phyloP scores from a whole-genome alignment of 257 asterid species.

The Capsicum rhomboideum region DNA sequence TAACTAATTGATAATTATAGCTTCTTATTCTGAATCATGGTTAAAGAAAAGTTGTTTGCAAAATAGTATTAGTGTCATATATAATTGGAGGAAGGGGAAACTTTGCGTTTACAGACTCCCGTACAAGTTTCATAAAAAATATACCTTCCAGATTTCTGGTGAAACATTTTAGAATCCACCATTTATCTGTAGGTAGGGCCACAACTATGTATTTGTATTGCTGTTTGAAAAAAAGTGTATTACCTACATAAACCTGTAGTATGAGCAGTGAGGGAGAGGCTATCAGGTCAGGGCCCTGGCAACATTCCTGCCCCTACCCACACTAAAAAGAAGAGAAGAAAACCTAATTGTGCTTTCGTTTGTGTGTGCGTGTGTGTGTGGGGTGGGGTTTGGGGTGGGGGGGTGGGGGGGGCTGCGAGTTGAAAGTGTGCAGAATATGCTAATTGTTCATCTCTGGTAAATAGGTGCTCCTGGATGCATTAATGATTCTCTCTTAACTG shows the following conservation, averaged over 20 bases:
- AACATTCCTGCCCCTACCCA: background rate
- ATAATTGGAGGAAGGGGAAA: background rate
- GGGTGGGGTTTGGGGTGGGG: background rate
- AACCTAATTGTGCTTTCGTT: background rate
- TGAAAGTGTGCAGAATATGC: background rate
- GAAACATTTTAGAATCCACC: background rate
- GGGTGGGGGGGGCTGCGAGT: background rate
- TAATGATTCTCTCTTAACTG: constrained; percentile 69
- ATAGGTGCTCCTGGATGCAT: constrained; percentile 85
- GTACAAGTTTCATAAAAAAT: background rate
- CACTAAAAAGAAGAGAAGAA: background rate
- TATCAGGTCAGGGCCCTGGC: background rate
- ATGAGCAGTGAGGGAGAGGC: background rate
- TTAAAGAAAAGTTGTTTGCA: background rate
- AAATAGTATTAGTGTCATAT: background rate
- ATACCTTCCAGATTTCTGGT: background rate
- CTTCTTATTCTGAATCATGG: background rate
- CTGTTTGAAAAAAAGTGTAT: background rate
- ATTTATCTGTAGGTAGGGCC: background rate
- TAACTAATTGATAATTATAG: background rate
- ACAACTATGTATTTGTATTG: background rate
- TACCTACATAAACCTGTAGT: background rate
- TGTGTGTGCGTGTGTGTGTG: too few relatives aligned
- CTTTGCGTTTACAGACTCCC: background rate
- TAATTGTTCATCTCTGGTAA: constrained; percentile 6